These are phyloP conservation scores for Lathyrus sativus DNA, from an alignment of 306 rosid genomes.

Conservation along the genomic window DNA sequence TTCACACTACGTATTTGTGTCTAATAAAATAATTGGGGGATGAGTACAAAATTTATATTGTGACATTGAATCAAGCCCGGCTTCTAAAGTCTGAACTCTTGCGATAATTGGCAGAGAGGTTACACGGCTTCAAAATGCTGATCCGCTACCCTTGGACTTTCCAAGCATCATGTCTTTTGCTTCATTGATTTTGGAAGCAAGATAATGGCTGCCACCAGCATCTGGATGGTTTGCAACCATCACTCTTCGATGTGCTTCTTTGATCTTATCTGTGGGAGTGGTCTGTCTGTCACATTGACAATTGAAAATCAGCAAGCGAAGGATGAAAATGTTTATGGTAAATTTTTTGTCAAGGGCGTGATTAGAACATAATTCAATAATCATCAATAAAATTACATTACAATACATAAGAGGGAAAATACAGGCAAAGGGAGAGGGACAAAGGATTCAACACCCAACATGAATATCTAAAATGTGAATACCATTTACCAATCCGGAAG, in stretches of 20 bases:
- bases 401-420: constrained; percentile 3
- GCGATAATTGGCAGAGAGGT: constrained; percentile 5
- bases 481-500: too few relatives aligned
- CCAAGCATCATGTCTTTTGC: constrained; percentile 81
- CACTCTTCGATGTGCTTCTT: constrained; percentile 92
- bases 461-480: too few relatives aligned
- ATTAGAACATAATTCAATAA: neutral
- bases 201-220: constrained; percentile 96
- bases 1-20: constrained; percentile 16
- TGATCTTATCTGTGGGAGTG: constrained; percentile 66
- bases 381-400: neutral
- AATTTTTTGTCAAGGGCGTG: neutral
- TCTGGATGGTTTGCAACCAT: constrained; percentile 98
- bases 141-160: constrained; percentile 61
- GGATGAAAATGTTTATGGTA: neutral
- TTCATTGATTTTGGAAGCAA: constrained; percentile 94
- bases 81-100: constrained; percentile 1
- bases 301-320: constrained; percentile 34
- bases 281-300: constrained; percentile 51
- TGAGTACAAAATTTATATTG: constrained; percentile 18
- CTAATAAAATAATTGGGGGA: constrained; percentile 5
- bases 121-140: constrained; percentile 64
- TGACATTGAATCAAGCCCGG: neutral
- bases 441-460: too few relatives aligned
- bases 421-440: neutral